Evolutionary conservation across 805 yeast genomes (phyloP), one percentile per base, ranked within the genome.

Genomic region (Citeromyces matritensis): DNA sequence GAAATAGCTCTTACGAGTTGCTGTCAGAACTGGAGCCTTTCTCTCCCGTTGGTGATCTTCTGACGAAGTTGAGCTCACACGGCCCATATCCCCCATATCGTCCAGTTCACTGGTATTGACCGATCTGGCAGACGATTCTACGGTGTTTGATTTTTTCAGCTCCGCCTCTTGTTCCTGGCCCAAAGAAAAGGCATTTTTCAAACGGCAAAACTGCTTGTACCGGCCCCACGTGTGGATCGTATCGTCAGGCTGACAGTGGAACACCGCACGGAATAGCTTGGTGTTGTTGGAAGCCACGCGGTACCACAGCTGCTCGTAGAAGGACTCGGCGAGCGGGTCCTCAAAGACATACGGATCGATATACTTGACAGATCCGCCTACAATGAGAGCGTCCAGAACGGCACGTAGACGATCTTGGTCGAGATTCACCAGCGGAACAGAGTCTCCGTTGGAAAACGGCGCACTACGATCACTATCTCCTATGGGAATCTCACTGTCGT

Each of bases 231-330:
- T 68, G 15, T 63, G 63, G n/a, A 88, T 97, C 5, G 71, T 62
- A 49, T 88, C 84, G 52, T 91, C 98, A 0, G 99, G 99, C 48
- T 93, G 98, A 38, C 83, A 73, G 40, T 86, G 86, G 65, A 91
- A 91, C 1, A 91, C 81, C 50, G 78, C 61, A 37, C 95, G 64
- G 57, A 69, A 91, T 2, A 93, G 57, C 36, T 69, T 63, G 0
- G 97, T 84, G 46, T 91, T 91, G 43, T 86, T 65, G 33, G 78
- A 58, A 0, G 98, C 96, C 43, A 70, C 72, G 4, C 76, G 76
- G 48, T 64, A 69, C 95, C 95, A 88, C 6, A 76, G 49, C 42
- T 84, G 95, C 42, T 81, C 86, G 44, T 73, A 83, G 48, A 91
- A 91, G 2, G 69, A 69, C n/a, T 69, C 78, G 36, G 67, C 71